These are phyloP conservation scores for Saccharomyces paradoxus DNA, from an alignment of 805 yeast genomes.

Conservation along the genomic window DNA sequence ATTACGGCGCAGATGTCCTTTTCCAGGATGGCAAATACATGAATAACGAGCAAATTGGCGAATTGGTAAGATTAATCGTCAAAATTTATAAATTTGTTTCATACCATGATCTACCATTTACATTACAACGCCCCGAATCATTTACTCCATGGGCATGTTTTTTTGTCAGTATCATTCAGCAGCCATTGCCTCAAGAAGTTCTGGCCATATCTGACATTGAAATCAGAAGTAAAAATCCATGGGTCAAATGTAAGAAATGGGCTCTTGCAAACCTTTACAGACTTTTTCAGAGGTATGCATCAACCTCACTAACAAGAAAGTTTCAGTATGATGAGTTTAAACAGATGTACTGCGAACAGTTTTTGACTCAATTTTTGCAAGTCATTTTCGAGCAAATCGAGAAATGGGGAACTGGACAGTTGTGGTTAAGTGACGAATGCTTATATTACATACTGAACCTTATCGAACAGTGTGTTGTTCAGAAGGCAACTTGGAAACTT, in stretches of 20 bases:
- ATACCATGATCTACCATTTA: slow-evolving; percentile 60
- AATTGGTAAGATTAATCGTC: slow-evolving; percentile 63
- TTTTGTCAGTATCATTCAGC: slow-evolving; percentile 56
- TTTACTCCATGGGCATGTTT: slow-evolving; percentile 66
- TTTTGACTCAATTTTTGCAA: slow-evolving; percentile 65
- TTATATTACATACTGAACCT: slow-evolving; percentile 59
- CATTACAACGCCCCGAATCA: slow-evolving; percentile 46
- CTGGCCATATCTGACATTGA: slow-evolving; percentile 41
- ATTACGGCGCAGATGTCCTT: slow-evolving; percentile 52
- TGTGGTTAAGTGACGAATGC: slow-evolving; percentile 65
- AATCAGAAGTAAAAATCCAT: slow-evolving; percentile 49
- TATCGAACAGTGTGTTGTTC: slow-evolving; percentile 50
- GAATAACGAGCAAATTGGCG: slow-evolving; percentile 42
- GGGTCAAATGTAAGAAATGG: slow-evolving; percentile 84
- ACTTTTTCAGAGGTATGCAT: slow-evolving; percentile 63
- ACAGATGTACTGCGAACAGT: slow-evolving; percentile 42
- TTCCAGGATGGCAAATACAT: slow-evolving; percentile 32
- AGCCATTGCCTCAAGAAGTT: slow-evolving; percentile 37
- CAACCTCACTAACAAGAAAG: slow-evolving; percentile 37
- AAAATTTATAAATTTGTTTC: slow-evolving; percentile 75
- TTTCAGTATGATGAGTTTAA: slow-evolving; percentile 57
- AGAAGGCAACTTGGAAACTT: slow-evolving; percentile 55
- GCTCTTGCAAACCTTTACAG: slow-evolving; percentile 69
- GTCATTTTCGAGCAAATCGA: slow-evolving; percentile 60
- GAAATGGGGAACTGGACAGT: slow-evolving; percentile 55